Evolutionary conservation across 2,329 filamentous ascomycete genomes (phyloP), one percentile per base, ranked within the genome.

Genomic region (Nemania sp.): DNA sequence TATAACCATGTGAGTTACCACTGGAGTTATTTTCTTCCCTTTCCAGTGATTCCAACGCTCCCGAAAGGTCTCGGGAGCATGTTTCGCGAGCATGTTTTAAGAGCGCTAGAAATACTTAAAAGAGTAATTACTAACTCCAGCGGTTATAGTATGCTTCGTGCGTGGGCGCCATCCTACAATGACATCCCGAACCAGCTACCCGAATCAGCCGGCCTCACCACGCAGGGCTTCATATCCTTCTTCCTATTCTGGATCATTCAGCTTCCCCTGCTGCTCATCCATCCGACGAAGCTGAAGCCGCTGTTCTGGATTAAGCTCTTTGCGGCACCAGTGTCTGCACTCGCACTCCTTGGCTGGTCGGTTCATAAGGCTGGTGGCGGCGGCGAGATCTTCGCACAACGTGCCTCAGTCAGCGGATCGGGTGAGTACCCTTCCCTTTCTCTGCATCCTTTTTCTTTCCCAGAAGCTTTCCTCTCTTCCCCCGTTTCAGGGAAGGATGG

Each of bases 321-420:
- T 4, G 76, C 82, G 2, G 84, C 89, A 11, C 89, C 88, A 1
- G 79, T 87, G n/a, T 84, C 86, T 1, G 89, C 87, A 74, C 82
- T 91, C 66, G 87, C 86, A 1, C 89, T 89, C 24, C 81, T 91
- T 73, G 86, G 88, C 53, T 91, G 89, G 88, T 85, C 85, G 3
- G 84, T 91, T 67, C 83, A 85, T 4, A 86, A 87, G 58, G 85
- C 86, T 3, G 85, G 86, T 22, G 85, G 85, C n/a, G 82, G 85
- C 15, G 80, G 80, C 24, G 78, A 79, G 26, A 79, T 82, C 38
- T 81, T 80, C 52, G 67, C 73, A n/a, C 75, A 78, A 32, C 66
- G 61, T 11, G 75, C 80, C 47, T 74, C 75, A 1, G 76, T 75
- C 6, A 66, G 60, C 20, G 86, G 86, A 0, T 81, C 81, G 20